These are phyloP conservation scores for Cladophialophora yegresii DNA, from an alignment of 2,329 filamentous ascomycete species.

Conservation along the genomic window DNA sequence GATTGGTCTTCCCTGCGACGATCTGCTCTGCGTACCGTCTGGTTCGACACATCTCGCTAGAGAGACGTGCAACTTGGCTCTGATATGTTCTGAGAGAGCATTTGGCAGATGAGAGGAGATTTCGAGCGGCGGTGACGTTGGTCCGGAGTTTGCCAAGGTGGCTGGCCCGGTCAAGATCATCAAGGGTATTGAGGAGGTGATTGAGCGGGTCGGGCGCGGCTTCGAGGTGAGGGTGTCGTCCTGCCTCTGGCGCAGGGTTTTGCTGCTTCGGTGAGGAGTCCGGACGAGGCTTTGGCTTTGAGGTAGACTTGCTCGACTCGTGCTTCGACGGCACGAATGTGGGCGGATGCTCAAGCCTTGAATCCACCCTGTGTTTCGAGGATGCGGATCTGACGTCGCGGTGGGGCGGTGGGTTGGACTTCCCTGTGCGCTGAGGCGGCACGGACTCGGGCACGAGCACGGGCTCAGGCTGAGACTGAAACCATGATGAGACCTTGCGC, in stretches of 20 bases:
- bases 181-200: not conserved
- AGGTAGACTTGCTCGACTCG: not conserved
- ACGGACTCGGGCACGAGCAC: no score
- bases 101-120: not conserved
- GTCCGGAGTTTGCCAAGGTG: not conserved
- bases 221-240: not conserved
- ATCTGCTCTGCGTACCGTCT: not conserved
- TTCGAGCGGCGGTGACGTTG: not conserved
- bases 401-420: not conserved
- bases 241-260: not conserved
- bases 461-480: not conserved
- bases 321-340: not conserved
- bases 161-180: not conserved
- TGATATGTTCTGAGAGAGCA: not conserved
- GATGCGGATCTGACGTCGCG: not conserved
- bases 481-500: not conserved
- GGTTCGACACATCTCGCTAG: not conserved
- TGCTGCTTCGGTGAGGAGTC: not conserved
- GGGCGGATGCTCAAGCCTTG: not conserved
- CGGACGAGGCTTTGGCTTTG: not conserved
- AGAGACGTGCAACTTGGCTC: not conserved
- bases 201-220: not conserved
- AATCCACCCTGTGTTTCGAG: not conserved
- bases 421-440: not conserved
- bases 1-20: not conserved